Base-by-base conservation (phyloP, 1,139 yeast genomes). In the Oligophagozyma castellii region DNA sequence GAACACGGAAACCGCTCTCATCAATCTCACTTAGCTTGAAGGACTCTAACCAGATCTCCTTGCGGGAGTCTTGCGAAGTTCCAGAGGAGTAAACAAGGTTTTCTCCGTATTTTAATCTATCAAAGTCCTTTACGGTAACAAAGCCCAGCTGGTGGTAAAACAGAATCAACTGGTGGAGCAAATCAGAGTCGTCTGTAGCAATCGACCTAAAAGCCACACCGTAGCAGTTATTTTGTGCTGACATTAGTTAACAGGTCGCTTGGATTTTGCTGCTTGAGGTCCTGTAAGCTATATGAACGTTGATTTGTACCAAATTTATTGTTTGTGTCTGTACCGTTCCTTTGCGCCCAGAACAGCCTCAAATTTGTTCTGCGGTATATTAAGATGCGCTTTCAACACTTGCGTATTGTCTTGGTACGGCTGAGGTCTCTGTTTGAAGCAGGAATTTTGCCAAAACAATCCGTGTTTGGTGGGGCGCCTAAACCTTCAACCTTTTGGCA, bases 21-120 rank as follows among this genome's bases (percentile, higher is more conserved):
- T 65, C 70, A 14, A 57, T 34, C 40, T 66, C 65, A 30, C 70
- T 67, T 27, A 74, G 57, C 14, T 80, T 80, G 51, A 73, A 75
- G 14, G 73, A 59, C 44, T 76, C 79, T 27, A 77, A 48, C 89
- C 92, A 78, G 24, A 70, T 55, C 52, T 78, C 92, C 39, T 63
- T 65, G 30, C 73, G 45, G 1, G 84, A 75, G 39, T 74, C 80
- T 35, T 61, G 62, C 13, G 81, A 67, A 24, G 77, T 60, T 3
- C 86, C 86, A 8, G 48, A 24, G 37, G 43, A 26, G 39, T 53
- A 22, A 29, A 38, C 6, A 49, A 53, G 22, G 56, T 59, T 40
- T 35, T 54, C 37, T 39, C 41, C 36, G 48, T 48, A 36, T 37
- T 51, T 24, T 60, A 55, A 32, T 58, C 64, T 39, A 47, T 56